Evolutionary conservation across 73 alveolate genomes (phyloP).

Genomic region (Halteria grandinella): DNA sequence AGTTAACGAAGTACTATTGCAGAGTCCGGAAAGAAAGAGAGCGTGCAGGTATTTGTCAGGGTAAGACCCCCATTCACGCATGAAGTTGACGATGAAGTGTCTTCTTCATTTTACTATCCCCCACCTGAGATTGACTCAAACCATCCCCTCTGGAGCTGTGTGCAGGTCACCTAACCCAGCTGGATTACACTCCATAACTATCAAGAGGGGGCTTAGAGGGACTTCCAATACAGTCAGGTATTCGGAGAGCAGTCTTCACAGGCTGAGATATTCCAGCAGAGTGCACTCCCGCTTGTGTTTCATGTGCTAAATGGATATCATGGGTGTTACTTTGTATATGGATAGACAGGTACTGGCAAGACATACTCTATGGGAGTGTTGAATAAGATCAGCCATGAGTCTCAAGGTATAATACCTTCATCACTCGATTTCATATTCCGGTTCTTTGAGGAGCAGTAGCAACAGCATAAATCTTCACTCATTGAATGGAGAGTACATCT

Average conservation of each 20-base stretch:
- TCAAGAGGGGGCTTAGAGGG: constrained; percentile 15
- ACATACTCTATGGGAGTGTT: constrained; percentile 79
- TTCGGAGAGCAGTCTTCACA: constrained; percentile 74
- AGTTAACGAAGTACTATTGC: no score
- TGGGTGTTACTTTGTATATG: constrained; percentile 82
- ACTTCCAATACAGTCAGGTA: constrained; percentile 66
- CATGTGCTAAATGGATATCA: constrained; percentile 81
- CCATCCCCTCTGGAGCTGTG: constrained; percentile 32
- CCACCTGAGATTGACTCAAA: not conserved
- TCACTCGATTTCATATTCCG: constrained; percentile 46
- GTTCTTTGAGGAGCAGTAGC: constrained; percentile 42
- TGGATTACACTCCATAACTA: constrained; percentile 8
- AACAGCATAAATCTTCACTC: not conserved
- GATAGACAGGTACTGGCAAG: constrained; percentile 90
- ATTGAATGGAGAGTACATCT: constrained; percentile 44
- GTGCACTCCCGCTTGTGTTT: constrained; percentile 73
- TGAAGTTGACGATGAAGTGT: constrained; percentile 40
- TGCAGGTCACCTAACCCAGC: constrained; percentile 27
- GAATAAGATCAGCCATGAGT: constrained; percentile 23
- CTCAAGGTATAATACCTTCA: constrained; percentile 62
- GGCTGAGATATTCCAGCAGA: constrained; percentile 69
- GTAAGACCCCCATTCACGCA: constrained; percentile 58
- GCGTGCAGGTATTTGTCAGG: constrained; percentile 48
- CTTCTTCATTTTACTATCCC: not conserved
- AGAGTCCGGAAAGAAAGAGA: constrained; percentile 30